Base-by-base conservation (phyloP, 306 rosid genomes). In the Sicyos baderoa region DNA sequence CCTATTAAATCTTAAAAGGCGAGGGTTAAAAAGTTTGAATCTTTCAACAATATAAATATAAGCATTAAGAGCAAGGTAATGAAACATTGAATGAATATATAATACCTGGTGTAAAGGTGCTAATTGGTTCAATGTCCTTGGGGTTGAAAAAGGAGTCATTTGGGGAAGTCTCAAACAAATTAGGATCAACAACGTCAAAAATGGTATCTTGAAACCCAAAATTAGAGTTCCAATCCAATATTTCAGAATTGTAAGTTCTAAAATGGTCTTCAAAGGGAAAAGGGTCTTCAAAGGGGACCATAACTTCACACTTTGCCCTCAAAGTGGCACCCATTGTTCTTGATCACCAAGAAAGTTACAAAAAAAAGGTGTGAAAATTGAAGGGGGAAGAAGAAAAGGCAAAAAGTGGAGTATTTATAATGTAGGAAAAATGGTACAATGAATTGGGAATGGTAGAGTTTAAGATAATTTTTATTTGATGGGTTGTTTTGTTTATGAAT, bases 191-290 rank as follows among this genome's bases (percentile, higher is more conserved):
- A 45, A 35, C 55, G 12, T 79, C 88, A 25, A 44, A 29, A 29
- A 49, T 14, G 63, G 13, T n/a, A 0, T 85, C 84, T 63, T 65
- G 79, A 10, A 72, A n/a, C 2, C 79, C 57, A 68, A 76, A 60
- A 27, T 79, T 82, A 6, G 54, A 51, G 11, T 76, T 48, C 79
- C 83, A 85, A 58, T 84, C 84, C 67, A 72, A 19, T 5, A 35
- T 35, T 11, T 77, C 25, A 8, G 47, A 22, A 58, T 22, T 72
- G 47, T 37, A 82, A 40, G 45, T 66, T 63, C 54, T 55, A 67
- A 73, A 70, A 71, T 71, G 79, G 56, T n/a, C n/a, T n/a, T n/a
- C n/a, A n/a, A 54, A 66, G 19, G 74, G 69, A 70, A 74, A 75
- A 5, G 84, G 81, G 0, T 68, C 68, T 72, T 86, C 88, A 40